Evolutionary conservation across 2,329 filamentous ascomycete species (phyloP).

Genomic region (Cercospora canescens): DNA sequence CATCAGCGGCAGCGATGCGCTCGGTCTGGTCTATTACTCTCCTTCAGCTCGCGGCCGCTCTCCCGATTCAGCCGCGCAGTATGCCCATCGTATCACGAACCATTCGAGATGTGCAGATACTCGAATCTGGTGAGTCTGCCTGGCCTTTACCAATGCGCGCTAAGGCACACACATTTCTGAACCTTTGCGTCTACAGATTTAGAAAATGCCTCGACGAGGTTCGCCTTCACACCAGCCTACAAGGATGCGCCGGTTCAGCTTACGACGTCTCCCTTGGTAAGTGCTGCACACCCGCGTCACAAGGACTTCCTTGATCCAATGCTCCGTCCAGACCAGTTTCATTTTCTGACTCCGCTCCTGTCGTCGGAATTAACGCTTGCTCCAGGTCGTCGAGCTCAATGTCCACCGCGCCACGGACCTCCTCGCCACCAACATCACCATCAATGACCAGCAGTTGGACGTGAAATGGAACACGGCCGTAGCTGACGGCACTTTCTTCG

Average conservation of each 20-base stretch:
- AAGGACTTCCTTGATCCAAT: conserved; percentile 27
- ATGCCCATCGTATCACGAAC: conserved; percentile 2
- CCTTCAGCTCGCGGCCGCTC: conserved; percentile 15
- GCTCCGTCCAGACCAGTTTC: conserved; percentile 11
- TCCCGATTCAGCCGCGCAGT: conserved; percentile 12
- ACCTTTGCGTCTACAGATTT: conserved; percentile 16
- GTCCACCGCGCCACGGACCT: conserved; percentile 39
- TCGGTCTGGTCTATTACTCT: conserved; percentile 31
- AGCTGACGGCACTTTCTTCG: conserved; percentile 33
- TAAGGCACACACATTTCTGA: conserved; percentile 9
- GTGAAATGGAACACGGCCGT: conserved; percentile 42
- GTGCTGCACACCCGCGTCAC: conserved; percentile 28
- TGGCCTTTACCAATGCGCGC: neutral
- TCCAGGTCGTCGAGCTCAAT: conserved; percentile 44
- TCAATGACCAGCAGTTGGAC: conserved; percentile 45
- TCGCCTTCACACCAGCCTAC: conserved; percentile 34
- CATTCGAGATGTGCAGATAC: conserved; percentile 15
- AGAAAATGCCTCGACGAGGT: conserved; percentile 39
- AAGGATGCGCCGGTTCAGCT: conserved; percentile 35
- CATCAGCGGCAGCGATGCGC: conserved; percentile 22
- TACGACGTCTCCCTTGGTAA: conserved; percentile 40
- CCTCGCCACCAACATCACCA: conserved; percentile 43
- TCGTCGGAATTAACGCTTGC: conserved; percentile 34
- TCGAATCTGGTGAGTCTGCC: conserved; percentile 24
- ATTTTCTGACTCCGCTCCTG: conserved; percentile 2